A percentile compares a stretch with the other conserved stretches of the same genome.
Evolutionary conservation across 2,329 filamentous ascomycete species (phyloP).

Genomic region (Xenoacremonium recifei): DNA sequence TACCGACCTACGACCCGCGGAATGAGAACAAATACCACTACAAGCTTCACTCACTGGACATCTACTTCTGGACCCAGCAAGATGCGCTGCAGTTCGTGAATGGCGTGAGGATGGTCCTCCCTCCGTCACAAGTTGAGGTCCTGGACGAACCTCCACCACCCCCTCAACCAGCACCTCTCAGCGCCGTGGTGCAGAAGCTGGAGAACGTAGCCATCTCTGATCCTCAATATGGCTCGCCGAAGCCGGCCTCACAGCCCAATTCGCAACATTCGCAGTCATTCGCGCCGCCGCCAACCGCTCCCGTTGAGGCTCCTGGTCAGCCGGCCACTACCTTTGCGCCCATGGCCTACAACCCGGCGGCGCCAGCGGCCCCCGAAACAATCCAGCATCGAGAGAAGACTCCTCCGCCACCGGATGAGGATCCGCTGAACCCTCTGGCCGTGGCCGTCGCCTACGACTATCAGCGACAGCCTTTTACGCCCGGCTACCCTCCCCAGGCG

Average conservation of each 20-base stretch:
- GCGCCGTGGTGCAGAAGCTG: conserved; percentile 70
- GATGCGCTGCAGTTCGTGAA: conserved; percentile 72
- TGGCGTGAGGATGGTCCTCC: conserved; percentile 63
- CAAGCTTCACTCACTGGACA: conserved; percentile 70
- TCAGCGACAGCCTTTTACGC: conserved; percentile 51
- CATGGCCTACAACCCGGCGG: conserved; percentile 77
- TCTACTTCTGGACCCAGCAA: conserved; percentile 77
- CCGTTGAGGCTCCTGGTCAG: conserved; percentile 19
- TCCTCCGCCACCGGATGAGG: conserved; percentile 70
- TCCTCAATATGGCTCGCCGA: conserved; percentile 41
- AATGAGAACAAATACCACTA: conserved; percentile 81
- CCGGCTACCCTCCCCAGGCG: conserved; percentile 47
- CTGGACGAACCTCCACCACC: conserved; percentile 60
- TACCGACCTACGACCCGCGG: conserved; percentile 68
- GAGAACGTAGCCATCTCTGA: conserved; percentile 69
- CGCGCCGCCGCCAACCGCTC: conserved; percentile 22
- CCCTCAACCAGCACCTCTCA: conserved; percentile 51
- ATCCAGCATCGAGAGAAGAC: conserved; percentile 77
- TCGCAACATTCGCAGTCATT: conserved; percentile 12
- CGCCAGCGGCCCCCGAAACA: conserved; percentile 70
- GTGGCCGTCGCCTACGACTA: conserved; percentile 58
- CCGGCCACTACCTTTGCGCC: conserved; percentile 56
- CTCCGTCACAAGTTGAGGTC: conserved; percentile 59
- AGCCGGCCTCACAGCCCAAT: conserved; percentile 15
- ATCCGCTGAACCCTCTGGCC: conserved; percentile 55